Evolutionary conservation across 371 early-diverging fungal species (phyloP).

Genomic region (Apophysomyces trapeziformis): DNA sequence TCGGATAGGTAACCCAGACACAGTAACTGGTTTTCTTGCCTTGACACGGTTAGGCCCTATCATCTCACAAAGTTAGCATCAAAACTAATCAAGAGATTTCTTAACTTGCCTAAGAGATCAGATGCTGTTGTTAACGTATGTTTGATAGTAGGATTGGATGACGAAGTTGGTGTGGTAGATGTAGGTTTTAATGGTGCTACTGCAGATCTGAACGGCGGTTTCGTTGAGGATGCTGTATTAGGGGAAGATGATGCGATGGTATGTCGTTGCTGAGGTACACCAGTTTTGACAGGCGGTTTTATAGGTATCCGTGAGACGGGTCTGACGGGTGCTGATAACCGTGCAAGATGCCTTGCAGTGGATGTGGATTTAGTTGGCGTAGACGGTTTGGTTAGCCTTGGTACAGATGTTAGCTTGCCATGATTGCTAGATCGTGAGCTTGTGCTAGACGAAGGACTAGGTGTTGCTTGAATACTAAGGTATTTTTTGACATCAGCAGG

Average conservation of each 20-base stretch:
- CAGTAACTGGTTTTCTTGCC: conserved; percentile 4
- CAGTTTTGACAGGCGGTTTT: not conserved
- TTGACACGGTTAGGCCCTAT: not conserved
- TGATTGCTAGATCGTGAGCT: not conserved
- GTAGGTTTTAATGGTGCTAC: not conserved
- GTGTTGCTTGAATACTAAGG: conserved; percentile 5
- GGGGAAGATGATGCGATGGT: not conserved
- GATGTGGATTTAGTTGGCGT: not conserved
- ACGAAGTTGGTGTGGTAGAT: not conserved
- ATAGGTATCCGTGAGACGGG: conserved; percentile 8
- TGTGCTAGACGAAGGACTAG: conserved; percentile 2
- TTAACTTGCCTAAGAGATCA: not conserved
- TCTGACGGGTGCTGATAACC: conserved; percentile 2
- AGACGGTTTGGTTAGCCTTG: not conserved
- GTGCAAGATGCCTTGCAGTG: not conserved
- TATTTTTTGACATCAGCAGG: not conserved
- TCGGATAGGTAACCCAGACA: not conserved
- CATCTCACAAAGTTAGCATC: no score
- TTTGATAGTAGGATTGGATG: not conserved
- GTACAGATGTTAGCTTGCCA: not conserved
- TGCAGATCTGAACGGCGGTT: not conserved
- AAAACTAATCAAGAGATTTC: no score
- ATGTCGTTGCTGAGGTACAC: conserved; percentile 10
- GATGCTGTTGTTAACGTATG: not conserved
- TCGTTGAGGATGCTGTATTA: not conserved